Conservation (phyloP, 352 stramenopile genomes). For the Phytophthora melonis region DNA sequence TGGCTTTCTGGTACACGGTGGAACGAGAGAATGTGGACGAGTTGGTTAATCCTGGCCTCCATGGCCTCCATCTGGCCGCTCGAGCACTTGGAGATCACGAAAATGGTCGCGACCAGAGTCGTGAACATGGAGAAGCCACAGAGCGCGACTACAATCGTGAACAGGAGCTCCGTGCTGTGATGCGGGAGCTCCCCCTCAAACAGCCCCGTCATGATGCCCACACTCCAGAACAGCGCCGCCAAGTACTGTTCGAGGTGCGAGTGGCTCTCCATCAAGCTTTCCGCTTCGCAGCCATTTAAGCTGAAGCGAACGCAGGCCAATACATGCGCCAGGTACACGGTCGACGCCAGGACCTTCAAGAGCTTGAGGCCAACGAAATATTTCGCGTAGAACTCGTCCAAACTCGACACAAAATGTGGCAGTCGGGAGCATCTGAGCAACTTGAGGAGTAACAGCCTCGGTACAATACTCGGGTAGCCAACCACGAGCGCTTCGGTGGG, state of each 20-base stretch:
- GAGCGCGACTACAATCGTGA: constrained; percentile 69
- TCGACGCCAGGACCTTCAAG: constrained; percentile 54
- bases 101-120: constrained; percentile 71
- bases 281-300: constrained; percentile 40
- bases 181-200: constrained; percentile 77
- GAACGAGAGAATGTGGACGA: constrained; percentile 74
- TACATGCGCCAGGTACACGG: constrained; percentile 63
- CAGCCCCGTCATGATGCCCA: constrained; percentile 68
- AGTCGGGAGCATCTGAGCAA: constrained; percentile 52
- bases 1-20: constrained; percentile 64
- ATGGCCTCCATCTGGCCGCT: constrained; percentile 63
- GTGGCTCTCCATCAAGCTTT: constrained; percentile 8
- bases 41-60: constrained; percentile 74
- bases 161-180: constrained; percentile 58
- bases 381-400: constrained; percentile 72
- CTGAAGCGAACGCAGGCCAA: constrained; percentile 63
- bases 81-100: constrained; percentile 83
- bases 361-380: constrained; percentile 65
- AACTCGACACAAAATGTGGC: constrained; percentile 51
- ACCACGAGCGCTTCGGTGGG: constrained; percentile 23
- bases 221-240: constrained; percentile 67
- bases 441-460: constrained; percentile 52
- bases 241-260: constrained; percentile 48
- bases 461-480: constrained; percentile 10
- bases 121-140: constrained; percentile 81